Conservation (phyloP, 257 asterid genomes). For the Solanum chiquidenum region DNA sequence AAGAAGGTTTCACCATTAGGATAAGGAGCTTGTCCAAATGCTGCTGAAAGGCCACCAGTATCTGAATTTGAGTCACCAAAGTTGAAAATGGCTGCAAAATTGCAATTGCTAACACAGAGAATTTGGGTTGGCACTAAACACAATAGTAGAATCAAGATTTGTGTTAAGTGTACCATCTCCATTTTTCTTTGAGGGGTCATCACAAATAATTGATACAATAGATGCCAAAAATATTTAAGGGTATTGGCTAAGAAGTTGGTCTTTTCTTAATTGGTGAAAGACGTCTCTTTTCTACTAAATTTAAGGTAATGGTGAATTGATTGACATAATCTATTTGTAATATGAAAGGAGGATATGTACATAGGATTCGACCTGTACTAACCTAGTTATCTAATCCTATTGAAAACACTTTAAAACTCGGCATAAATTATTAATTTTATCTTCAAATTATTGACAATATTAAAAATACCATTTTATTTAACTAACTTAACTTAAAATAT, state of each 20-base stretch:
- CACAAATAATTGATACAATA: not conserved
- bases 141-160: not conserved
- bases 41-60: constrained; percentile 79
- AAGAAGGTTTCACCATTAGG: constrained; percentile 61
- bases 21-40: constrained; percentile 50
- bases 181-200: not conserved
- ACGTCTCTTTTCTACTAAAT: not conserved
- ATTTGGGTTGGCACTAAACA: not conserved
- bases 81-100: constrained; percentile 69
- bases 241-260: no score
- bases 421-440: no score
- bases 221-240: not conserved
- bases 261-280: not conserved
- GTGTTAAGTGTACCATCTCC: not conserved
- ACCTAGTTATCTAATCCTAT: not conserved
- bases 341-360: no score
- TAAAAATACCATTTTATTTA: no score
- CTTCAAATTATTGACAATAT: no score
- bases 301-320: not conserved
- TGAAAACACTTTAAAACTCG: no score
- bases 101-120: constrained; percentile 16
- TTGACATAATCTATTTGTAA: not conserved
- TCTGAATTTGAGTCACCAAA: constrained; percentile 88
- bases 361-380: not conserved
- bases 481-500: no score